Conservation (phyloP, 2,329 filamentous ascomycete species). For the Pezicula radicicola region DNA sequence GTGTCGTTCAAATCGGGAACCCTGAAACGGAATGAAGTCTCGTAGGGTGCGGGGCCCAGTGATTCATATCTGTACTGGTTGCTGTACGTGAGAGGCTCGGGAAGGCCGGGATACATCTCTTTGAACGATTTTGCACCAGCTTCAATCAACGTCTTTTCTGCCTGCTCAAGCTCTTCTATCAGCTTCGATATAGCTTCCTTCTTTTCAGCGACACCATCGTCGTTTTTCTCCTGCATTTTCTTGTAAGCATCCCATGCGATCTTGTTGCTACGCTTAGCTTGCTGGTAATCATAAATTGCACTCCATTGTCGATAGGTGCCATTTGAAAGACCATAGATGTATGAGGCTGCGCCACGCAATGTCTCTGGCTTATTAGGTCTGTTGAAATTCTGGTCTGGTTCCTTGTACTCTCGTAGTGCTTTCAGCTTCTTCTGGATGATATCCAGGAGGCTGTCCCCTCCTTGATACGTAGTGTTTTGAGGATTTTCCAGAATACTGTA, state of each 20-base stretch:
- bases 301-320: slow-evolving; percentile 55
- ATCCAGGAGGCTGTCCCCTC: slow-evolving; percentile 56
- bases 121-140: slow-evolving; percentile 65
- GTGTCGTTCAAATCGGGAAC: slow-evolving; percentile 45
- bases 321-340: slow-evolving; percentile 45
- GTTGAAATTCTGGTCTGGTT: slow-evolving; percentile 2
- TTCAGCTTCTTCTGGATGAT: slow-evolving; percentile 50
- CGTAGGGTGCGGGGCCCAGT: slow-evolving; percentile 10
- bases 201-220: slow-evolving; percentile 46
- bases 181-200: slow-evolving; percentile 48
- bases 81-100: background rate
- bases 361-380: slow-evolving; percentile 14
- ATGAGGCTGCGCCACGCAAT: slow-evolving; percentile 41
- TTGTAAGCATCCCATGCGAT: slow-evolving; percentile 31
- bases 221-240: slow-evolving; percentile 27
- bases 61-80: background rate
- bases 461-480: slow-evolving; percentile 23
- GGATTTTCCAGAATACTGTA: slow-evolving; percentile 31
- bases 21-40: slow-evolving; percentile 15
- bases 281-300: slow-evolving; percentile 14
- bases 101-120: slow-evolving; percentile 57
- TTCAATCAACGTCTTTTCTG: slow-evolving; percentile 52
- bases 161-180: slow-evolving; percentile 47
- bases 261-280: slow-evolving; percentile 23
- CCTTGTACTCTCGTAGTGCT: slow-evolving; percentile 34